Conservation (phyloP, 345 rosid species). For the Pseudoturritis turrita region DNA sequence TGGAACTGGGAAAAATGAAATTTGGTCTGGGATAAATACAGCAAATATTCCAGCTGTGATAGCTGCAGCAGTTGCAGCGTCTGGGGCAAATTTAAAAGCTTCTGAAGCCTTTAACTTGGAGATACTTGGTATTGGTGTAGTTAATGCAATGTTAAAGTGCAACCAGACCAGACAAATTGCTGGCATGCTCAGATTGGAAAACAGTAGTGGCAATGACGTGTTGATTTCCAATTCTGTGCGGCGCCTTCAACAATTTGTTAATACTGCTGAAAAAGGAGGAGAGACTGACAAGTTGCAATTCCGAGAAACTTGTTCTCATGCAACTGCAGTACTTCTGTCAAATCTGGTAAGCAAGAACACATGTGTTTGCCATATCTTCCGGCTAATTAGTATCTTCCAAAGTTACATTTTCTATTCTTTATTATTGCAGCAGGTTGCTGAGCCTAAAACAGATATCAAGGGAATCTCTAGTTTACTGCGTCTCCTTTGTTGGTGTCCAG, state of each 20-base stretch:
- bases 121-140: constrained; percentile 89
- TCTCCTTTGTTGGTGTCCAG: constrained; percentile 98
- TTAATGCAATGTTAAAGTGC: constrained; percentile 92
- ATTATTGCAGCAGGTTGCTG: constrained; percentile 43
- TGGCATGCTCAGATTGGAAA: constrained; percentile 94
- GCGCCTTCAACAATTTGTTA: constrained; percentile 93
- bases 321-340: constrained; percentile 78
- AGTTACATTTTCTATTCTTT: constrained; percentile 50
- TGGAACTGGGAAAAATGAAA: constrained; percentile 87
- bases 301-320: constrained; percentile 79
- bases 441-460: constrained; percentile 54
- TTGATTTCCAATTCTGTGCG: constrained; percentile 74
- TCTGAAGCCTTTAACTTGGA: constrained; percentile 88
- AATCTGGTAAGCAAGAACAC: constrained; percentile 52
- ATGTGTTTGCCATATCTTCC: constrained; percentile 12
- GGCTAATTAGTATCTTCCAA: constrained; percentile 40
- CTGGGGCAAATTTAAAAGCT: constrained; percentile 83
- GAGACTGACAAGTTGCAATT: constrained; percentile 51
- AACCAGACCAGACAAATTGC: constrained; percentile 97
- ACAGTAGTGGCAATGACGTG: constrained; percentile 89
- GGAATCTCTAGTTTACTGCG: constrained; percentile 78
- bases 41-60: constrained; percentile 97
- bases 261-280: constrained; percentile 81
- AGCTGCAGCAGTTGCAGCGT: constrained; percentile 99
- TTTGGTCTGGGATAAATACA: constrained; percentile 77